Percentiles rank a stretch among this genome's conserved stretches.
phyloP scores from a whole-genome alignment of 2,329 filamentous ascomycete species.

The Sporothrix curviconia region DNA sequence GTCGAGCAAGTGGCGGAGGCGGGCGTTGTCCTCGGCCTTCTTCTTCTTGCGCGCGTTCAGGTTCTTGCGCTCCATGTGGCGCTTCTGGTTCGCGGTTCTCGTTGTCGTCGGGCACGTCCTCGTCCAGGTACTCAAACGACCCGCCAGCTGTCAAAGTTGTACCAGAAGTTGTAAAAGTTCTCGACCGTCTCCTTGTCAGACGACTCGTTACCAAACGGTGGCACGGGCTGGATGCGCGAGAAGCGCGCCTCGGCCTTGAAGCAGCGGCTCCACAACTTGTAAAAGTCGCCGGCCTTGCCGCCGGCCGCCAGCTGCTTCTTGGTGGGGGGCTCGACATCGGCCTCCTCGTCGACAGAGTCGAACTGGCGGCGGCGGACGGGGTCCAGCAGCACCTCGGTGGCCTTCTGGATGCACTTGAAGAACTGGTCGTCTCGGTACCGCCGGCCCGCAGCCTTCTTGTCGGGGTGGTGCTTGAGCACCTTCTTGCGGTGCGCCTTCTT shows the following conservation, averaged over 20 bases:
- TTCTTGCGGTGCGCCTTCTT: slow-evolving; percentile 99
- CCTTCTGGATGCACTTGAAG: slow-evolving; percentile 99
- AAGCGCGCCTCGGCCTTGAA: slow-evolving; percentile 92
- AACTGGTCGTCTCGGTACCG: slow-evolving; percentile 89
- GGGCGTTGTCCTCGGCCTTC: slow-evolving; percentile 95
- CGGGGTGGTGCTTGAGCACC: slow-evolving; percentile 96
- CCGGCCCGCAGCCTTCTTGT: slow-evolving; percentile 96
- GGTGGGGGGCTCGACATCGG: slow-evolving; percentile 82
- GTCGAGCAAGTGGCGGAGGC: slow-evolving; percentile 84
- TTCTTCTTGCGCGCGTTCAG: slow-evolving; percentile 96
- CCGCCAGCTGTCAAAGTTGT: slow-evolving; percentile 99
- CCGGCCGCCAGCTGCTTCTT: slow-evolving; percentile 77
- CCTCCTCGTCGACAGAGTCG: slow-evolving; percentile 91
- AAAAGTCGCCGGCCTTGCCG: slow-evolving; percentile 65
- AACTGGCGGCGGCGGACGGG: slow-evolving; percentile 89
- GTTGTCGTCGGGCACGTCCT: slow-evolving; percentile 97
- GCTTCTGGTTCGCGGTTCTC: slow-evolving; percentile 99
- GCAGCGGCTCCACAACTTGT: slow-evolving; percentile 85
- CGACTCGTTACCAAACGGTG: slow-evolving; percentile 75
- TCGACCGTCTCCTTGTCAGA: slow-evolving; percentile 86
- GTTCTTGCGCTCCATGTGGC: slow-evolving; percentile 97
- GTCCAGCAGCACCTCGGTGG: slow-evolving; percentile 86
- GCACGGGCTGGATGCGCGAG: slow-evolving; percentile 85
- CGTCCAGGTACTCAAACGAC: slow-evolving; percentile 95
- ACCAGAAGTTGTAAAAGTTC: slow-evolving; percentile 98